Evolutionary conservation across 805 yeast species (phyloP).

Genomic region (Candida railenensis): DNA sequence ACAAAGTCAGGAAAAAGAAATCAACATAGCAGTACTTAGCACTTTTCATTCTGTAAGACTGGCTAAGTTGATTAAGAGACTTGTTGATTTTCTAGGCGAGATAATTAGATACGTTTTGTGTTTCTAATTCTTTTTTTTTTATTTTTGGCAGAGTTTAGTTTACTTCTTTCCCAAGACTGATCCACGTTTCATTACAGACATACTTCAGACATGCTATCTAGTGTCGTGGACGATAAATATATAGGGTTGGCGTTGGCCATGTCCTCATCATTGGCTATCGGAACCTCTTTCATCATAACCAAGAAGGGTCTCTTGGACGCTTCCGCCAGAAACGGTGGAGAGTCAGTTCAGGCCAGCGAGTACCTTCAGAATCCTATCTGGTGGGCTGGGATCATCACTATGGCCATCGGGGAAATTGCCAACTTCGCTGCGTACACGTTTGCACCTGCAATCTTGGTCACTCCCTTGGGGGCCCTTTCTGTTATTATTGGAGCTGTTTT

Average conservation of each 20-base stretch:
- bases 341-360: constrained; percentile 67
- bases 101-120: too few species aligned
- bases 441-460: constrained; percentile 90
- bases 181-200: too few species aligned
- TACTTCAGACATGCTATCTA: constrained; percentile 3
- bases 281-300: constrained; percentile 85
- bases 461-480: constrained; percentile 87
- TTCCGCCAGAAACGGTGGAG: constrained; percentile 57
- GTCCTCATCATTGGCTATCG: constrained; percentile 84
- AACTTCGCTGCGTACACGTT: constrained; percentile 93
- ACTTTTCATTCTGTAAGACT: too few species aligned
- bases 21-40: too few species aligned
- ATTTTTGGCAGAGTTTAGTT: too few species aligned
- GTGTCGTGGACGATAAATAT: constrained; percentile 73
- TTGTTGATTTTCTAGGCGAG: too few species aligned
- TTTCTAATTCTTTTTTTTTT: too few species aligned
- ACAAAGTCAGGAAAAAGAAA: too few species aligned
- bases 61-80: too few species aligned
- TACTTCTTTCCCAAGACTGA: too few species aligned
- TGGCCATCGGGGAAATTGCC: constrained; percentile 91
- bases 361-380: constrained; percentile 83
- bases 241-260: constrained; percentile 87
- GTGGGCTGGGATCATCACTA: constrained; percentile 90
- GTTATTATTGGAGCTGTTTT: constrained; percentile 90
- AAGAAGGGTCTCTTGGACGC: constrained; percentile 81